Evolutionary conservation across 1,284 basidiomycete genomes (phyloP), one percentile per base, ranked within the genome.

Genomic region (Athelia sp.): DNA sequence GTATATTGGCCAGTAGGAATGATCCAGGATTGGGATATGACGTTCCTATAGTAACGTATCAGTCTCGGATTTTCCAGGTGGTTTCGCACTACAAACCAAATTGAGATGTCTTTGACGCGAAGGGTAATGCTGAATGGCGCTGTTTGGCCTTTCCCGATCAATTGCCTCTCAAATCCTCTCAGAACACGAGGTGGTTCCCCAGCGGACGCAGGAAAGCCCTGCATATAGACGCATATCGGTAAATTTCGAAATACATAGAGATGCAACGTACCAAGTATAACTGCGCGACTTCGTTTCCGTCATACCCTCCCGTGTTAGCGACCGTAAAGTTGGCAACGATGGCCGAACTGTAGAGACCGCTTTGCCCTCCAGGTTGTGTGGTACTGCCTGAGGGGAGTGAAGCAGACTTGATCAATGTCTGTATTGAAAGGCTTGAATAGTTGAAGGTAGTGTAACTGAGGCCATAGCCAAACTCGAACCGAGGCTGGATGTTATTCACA

Each of bases 391-490:
- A 23, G 17, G 17, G 48, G 2, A 42, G 40, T 14, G 69, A 45
- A 14, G 51, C 63, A 2, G 62, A 62, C 45, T 53, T 55, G 0
- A 57, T 58, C 4, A 76, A 63, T 4, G 61, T 44, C n/a, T 57
- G 51, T 46, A 82, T 68, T 0, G 63, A 58, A 13, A 90, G 63
- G 22, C 65, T 66, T 4, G 75, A 78, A 61, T 86, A 87, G 13
- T 71, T 64, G 66, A 93, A 93, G 0, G 68, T 77, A 31, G 90
- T 89, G 70, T 93, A 93, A 29, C 81, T 85, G 18, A 92, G 67
- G 0, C 91, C 91, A 62, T 80, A 90, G 2, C 90, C 90, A 61
- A 92, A 93, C 60, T 82, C 81, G 64, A 74, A 84, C 46, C 78
- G 75, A 2, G 81, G 81, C 19, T 62, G 62, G 52, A 83, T 77